Percentiles rank a stretch among this genome's conserved stretches.
These are phyloP conservation scores for Arthrobotrys conoides DNA, from an alignment of 2,329 filamentous ascomycete species.

Conservation along the genomic window DNA sequence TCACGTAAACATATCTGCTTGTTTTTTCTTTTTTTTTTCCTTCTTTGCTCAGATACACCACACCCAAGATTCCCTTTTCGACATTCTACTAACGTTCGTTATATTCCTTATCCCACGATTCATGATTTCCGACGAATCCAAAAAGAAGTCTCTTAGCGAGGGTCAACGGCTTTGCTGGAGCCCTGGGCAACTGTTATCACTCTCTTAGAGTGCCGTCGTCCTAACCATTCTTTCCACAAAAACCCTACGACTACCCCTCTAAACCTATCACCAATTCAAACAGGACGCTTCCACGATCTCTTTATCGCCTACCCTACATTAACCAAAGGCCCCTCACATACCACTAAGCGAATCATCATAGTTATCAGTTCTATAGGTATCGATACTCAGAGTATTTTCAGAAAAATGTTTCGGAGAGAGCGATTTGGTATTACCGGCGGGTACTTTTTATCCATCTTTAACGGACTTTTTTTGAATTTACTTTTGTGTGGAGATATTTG, in stretches of 20 bases:
- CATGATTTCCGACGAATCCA: too few relatives aligned
- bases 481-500: background rate
- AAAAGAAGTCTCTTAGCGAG: too few relatives aligned
- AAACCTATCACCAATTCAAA: slow-evolving; percentile 1
- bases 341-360: background rate
- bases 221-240: background rate
- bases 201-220: background rate
- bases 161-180: background rate
- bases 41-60: too few relatives aligned
- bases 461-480: background rate
- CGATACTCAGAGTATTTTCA: background rate
- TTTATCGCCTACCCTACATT: background rate
- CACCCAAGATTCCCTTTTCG: too few relatives aligned
- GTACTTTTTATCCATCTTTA: background rate
- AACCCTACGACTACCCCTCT: background rate
- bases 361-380: background rate
- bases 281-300: background rate
- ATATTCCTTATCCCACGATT: too few relatives aligned
- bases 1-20: too few relatives aligned
- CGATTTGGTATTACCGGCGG: background rate
- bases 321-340: background rate
- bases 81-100: too few relatives aligned
- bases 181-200: background rate
- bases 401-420: background rate
- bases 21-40: too few relatives aligned